Percentiles rank a stretch among this genome's conserved stretches.
phyloP scores from a whole-genome alignment of 192 early-diverging fungal species.

The Chytriomyces sp. region DNA sequence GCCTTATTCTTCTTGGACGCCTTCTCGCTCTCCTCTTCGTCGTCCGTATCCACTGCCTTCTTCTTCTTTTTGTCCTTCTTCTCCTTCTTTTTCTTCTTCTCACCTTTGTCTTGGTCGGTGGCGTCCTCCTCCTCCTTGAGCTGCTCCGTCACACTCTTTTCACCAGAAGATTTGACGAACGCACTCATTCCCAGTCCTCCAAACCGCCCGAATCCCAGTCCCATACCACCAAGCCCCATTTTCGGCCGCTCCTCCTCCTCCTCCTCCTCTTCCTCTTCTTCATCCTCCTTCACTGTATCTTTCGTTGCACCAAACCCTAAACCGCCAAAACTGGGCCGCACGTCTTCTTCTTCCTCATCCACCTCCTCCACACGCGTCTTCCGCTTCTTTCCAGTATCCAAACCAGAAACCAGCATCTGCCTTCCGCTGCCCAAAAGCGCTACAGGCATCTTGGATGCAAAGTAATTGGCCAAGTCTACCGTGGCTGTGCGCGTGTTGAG shows the following conservation, averaged over 20 bases:
- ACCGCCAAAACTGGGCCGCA: not conserved
- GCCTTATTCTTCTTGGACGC: slow-evolving; percentile 4
- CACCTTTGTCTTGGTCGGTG: not conserved
- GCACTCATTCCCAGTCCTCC: slow-evolving; percentile 9
- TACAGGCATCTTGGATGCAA: slow-evolving; percentile 45
- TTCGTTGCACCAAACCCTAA: slow-evolving; percentile 3
- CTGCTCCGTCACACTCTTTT: not conserved
- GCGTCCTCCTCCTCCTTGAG: slow-evolving; percentile 17
- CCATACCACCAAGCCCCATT: not conserved
- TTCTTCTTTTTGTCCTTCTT: slow-evolving; percentile 32
- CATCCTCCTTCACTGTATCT: not conserved
- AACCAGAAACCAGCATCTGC: slow-evolving; percentile 4
- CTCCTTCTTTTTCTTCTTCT: slow-evolving; percentile 7
- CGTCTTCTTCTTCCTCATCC: slow-evolving; percentile 38
- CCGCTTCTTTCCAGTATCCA: not conserved
- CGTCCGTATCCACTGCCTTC: not conserved
- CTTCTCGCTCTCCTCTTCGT: slow-evolving; percentile 12
- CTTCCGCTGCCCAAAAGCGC: slow-evolving; percentile 9
- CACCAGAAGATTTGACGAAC: slow-evolving; percentile 12
- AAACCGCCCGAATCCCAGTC: slow-evolving; percentile 19
- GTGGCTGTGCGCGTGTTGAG: slow-evolving; percentile 21
- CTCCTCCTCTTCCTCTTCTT: not conserved
- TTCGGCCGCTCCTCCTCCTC: not conserved
- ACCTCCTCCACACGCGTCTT: slow-evolving; percentile 24
- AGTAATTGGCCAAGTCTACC: slow-evolving; percentile 48